Evolutionary conservation across 345 rosid genomes (phyloP), one percentile per base, ranked within the genome.

Genomic region (Moringa oleifera): DNA sequence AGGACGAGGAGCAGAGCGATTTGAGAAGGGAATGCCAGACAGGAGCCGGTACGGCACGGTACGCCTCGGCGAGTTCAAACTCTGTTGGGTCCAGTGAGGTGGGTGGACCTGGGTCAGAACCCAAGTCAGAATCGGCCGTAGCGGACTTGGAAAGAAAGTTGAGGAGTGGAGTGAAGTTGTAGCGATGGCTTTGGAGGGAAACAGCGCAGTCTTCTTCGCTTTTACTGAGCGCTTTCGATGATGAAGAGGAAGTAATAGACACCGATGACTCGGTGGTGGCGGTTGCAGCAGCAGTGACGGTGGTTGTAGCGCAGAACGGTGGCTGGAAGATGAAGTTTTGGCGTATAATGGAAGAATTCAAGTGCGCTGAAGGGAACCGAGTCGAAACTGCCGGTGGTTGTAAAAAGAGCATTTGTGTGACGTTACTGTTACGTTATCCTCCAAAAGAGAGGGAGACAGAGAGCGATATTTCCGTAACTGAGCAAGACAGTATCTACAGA

Each of bases 111-210:
- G 81, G 58, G 4, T 68, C 67, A 6, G 77, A 69, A 2, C 63
- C 68, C 18, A 70, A 23, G n/a, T 73, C 77, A 7, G 77, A 53
- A 15, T 51, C 63, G 20, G 75, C 62, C 31, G 66, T 61, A n/a
- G 75, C 51, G 12, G 62, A 59, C 52, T 63, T 59, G 21, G 97
- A 77, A 64, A 94, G 86, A 71, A 71, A 88, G 25, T 76, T 23
- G 47, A 94, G 88, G 36, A 90, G 92, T 1, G 97, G 99, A 75
- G 85, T 51, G 81, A 94, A 94, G 81, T 94, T 96, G 68, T 86
- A 89, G 37, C 85, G 92, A 49, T 77, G 79, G 68, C 64, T 73
- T 54, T 79, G 82, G 16, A 75, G 75, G 12, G 83, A 57, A 25
- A 53, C 65, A 15, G 52, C 73, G 0, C 68, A 75, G 19, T 56